A percentile compares a stretch with the other conserved stretches of the same genome.
phyloP scores from a whole-genome alignment of 176 grass and related monocot genomes.

The sorghum (Sorghum bicolor) region Sorghum_bicolor_NCBIv3 NC_012873.2:58458501-58459000 shows the following conservation, averaged over 20 bases:
- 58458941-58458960: slow-evolving; percentile 29
- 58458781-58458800: background rate
- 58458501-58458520: slow-evolving; percentile 1
- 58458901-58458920: slow-evolving; percentile 36
- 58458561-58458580: background rate
- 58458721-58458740: background rate
- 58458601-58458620: background rate
- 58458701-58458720: background rate
- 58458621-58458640: slow-evolving; percentile 2
- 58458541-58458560: background rate
- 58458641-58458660: background rate
- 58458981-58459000: background rate
- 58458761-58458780: background rate
- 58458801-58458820: background rate
- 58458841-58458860: background rate
- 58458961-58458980: background rate
- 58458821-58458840: background rate
- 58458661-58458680: background rate
- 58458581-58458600: slow-evolving; percentile 1
- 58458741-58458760: no score
- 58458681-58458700: background rate
- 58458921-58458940: slow-evolving; percentile 24
- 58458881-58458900: slow-evolving; percentile 22
- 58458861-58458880: background rate
- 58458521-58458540: background rate